phyloP scores from a whole-genome alignment of 495 filamentous ascomycete genomes.

The Chlorociboria aeruginascens region DNA sequence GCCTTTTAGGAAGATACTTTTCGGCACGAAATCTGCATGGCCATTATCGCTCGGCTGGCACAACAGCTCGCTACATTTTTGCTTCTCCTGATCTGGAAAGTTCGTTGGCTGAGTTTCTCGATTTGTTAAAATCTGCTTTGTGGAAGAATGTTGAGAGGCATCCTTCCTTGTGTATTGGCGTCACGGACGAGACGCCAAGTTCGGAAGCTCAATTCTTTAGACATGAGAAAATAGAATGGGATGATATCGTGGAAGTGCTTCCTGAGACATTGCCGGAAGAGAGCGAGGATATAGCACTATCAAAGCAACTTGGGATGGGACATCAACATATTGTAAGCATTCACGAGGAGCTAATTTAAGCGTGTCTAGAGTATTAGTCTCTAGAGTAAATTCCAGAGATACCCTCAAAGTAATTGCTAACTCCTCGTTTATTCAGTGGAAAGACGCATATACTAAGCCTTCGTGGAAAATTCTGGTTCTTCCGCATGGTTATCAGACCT shows the following conservation, averaged over 20 bases:
- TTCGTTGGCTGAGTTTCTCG: neutral
- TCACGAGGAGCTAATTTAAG: too few species aligned
- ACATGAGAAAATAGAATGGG: slow-evolving; percentile 3
- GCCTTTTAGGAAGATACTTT: slow-evolving; percentile 6
- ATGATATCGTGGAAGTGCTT: slow-evolving; percentile 7
- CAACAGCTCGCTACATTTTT: slow-evolving; percentile 1
- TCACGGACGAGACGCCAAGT: slow-evolving; percentile 7
- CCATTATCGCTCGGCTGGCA: slow-evolving; percentile 6
- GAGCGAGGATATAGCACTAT: slow-evolving; percentile 10
- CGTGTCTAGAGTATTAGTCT: too few species aligned
- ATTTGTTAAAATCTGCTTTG: slow-evolving; percentile 6
- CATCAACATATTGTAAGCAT: slow-evolving; percentile 6
- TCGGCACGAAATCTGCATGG: slow-evolving; percentile 3
- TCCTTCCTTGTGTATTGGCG: slow-evolving; percentile 11
- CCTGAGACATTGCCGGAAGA: neutral
- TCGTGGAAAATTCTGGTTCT: slow-evolving; percentile 20
- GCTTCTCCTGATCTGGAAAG: neutral
- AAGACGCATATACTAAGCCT: slow-evolving; percentile 10
- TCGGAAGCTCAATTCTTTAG: slow-evolving; percentile 6
- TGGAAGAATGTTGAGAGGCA: slow-evolving; percentile 7
- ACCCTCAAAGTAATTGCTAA: too few species aligned
- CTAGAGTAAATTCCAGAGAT: too few species aligned
- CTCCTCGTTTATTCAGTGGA: neutral
- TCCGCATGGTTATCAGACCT: neutral
- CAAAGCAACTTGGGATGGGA: neutral